Evolutionary conservation across 352 stramenopile species (phyloP).

Genomic region (Thalassiosira mediterranea): DNA sequence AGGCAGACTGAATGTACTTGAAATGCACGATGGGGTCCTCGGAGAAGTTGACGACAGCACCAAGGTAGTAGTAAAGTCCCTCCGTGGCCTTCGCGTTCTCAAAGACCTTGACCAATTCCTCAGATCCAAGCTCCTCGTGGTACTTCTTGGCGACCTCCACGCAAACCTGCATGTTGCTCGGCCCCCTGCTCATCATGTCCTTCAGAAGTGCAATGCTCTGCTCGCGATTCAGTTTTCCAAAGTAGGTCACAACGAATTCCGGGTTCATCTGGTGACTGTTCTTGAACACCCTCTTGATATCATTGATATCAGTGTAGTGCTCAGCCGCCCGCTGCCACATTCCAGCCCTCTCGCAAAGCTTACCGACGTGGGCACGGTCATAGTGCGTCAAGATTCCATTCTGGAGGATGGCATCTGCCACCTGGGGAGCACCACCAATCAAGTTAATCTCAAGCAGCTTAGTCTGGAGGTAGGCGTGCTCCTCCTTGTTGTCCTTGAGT

Average conservation of each 20-base stretch:
- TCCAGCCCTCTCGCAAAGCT: slow-evolving; percentile 97
- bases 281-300: slow-evolving; percentile 95
- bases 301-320: slow-evolving; percentile 98
- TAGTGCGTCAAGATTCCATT: slow-evolving; percentile 99
- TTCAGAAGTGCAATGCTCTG: slow-evolving; percentile 98
- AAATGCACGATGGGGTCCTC: slow-evolving; percentile 98
- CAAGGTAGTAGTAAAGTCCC: slow-evolving; percentile 98
- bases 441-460: slow-evolving; percentile 99
- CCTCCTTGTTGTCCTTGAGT: slow-evolving; percentile 97
- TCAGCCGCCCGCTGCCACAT: slow-evolving; percentile 98
- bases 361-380: slow-evolving; percentile 95
- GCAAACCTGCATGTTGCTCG: slow-evolving; percentile 98
- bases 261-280: slow-evolving; percentile 87
- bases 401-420: slow-evolving; percentile 98
- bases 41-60: slow-evolving; percentile 97
- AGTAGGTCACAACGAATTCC: slow-evolving; percentile 99
- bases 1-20: slow-evolving; percentile 99
- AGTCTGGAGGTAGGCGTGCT: slow-evolving; percentile 99
- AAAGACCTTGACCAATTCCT: slow-evolving; percentile 98
- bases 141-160: slow-evolving; percentile 97
- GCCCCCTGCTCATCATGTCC: slow-evolving; percentile 93
- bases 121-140: slow-evolving; percentile 92
- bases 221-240: slow-evolving; percentile 97
- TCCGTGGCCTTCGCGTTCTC: slow-evolving; percentile 99
- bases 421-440: slow-evolving; percentile 96